Percentiles rank a stretch among this genome's conserved stretches.
phyloP scores from a whole-genome alignment of 495 filamentous ascomycete species.

The Beverwykella pulmonaria region DNA sequence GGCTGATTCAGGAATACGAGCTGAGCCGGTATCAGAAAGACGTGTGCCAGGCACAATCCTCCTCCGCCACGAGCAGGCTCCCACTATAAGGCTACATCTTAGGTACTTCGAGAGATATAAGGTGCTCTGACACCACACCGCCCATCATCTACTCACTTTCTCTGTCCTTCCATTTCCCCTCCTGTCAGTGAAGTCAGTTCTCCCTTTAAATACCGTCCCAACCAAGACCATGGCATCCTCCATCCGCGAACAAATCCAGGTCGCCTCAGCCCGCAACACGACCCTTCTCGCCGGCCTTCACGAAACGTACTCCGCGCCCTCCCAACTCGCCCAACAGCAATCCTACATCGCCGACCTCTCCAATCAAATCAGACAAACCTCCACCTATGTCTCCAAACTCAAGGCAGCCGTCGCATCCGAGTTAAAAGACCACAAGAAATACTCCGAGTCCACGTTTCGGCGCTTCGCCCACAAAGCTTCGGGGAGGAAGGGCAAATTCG shows the following conservation, averaged over 20 bases:
- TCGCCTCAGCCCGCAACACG: constrained; percentile 41
- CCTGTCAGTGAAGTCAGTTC: too few species aligned
- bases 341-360: constrained; percentile 48
- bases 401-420: constrained; percentile 46
- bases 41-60: too few species aligned
- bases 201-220: background rate
- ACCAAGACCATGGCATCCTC: constrained; percentile 11
- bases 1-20: too few species aligned
- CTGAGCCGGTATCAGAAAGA: too few species aligned
- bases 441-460: constrained; percentile 52
- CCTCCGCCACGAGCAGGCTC: too few species aligned
- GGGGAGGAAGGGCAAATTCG: constrained; percentile 49
- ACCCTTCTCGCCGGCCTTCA: constrained; percentile 46
- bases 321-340: constrained; percentile 47
- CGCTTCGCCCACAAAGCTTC: constrained; percentile 52
- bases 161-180: too few species aligned
- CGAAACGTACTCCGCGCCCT: constrained; percentile 50
- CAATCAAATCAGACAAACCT: constrained; percentile 36
- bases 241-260: constrained; percentile 8
- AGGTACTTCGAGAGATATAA: too few species aligned
- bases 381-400: constrained; percentile 33
- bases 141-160: too few species aligned
- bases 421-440: constrained; percentile 53
- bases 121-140: too few species aligned
- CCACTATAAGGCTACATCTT: too few species aligned